Evolutionary conservation across 805 yeast genomes (phyloP).

Genomic region (Kluyveromyces aestuarii): DNA sequence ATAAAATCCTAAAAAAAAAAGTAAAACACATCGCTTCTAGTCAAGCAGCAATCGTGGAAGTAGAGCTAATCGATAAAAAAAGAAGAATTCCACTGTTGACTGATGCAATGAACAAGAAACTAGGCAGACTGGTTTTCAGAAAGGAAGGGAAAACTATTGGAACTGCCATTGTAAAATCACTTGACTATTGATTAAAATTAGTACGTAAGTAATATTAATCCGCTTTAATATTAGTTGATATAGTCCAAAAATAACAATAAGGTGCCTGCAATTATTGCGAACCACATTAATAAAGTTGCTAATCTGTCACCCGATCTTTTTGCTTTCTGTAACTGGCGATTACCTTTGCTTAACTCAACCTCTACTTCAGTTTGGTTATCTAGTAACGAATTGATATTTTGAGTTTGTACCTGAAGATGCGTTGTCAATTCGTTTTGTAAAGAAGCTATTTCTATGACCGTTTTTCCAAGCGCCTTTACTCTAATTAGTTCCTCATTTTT

Average conservation of each 20-base stretch:
- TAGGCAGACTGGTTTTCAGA: slow-evolving; percentile 93
- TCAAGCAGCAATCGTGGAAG: slow-evolving; percentile 92
- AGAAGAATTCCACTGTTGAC: slow-evolving; percentile 88
- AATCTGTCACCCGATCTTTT: slow-evolving; percentile 54
- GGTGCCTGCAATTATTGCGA: slow-evolving; percentile 48
- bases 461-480: slow-evolving; percentile 49
- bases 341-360: slow-evolving; percentile 60
- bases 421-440: slow-evolving; percentile 66
- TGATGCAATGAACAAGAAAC: slow-evolving; percentile 76
- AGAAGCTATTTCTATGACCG: slow-evolving; percentile 64
- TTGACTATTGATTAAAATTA: slow-evolving; percentile 3
- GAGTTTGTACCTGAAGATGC: slow-evolving; percentile 66
- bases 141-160: slow-evolving; percentile 98
- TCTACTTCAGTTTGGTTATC: slow-evolving; percentile 62
- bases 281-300: slow-evolving; percentile 45
- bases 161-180: slow-evolving; percentile 49
- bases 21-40: slow-evolving; percentile 89
- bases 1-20: slow-evolving; percentile 85
- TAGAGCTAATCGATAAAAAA: slow-evolving; percentile 91
- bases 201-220: slow-evolving; percentile 1
- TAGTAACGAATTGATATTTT: slow-evolving; percentile 51
- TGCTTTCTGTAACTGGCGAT: slow-evolving; percentile 59
- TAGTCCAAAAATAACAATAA: slow-evolving; percentile 48
- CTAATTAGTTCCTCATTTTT: slow-evolving; percentile 54
- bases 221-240: slow-evolving; percentile 24